Evolutionary conservation across 345 rosid species (phyloP).

Genomic region (Rhizophora apiculata): DNA sequence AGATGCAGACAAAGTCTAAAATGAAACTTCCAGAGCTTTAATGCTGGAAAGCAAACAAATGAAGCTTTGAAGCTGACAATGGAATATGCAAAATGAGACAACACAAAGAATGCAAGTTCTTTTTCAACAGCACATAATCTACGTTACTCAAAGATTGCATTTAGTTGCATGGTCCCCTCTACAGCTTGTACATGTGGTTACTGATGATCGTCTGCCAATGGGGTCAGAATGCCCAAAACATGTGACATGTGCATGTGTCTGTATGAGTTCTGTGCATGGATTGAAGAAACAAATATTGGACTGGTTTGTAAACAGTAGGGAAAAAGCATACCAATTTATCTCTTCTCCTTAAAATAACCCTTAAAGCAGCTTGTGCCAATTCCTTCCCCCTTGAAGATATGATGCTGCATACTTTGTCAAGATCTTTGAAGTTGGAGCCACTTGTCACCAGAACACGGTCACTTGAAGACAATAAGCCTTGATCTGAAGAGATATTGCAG

Average conservation of each 20-base stretch:
- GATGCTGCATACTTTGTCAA: constrained; percentile 30
- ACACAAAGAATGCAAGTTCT: too few relatives aligned
- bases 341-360: constrained; percentile 48
- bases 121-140: too few relatives aligned
- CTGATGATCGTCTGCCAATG: too few relatives aligned
- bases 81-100: not conserved
- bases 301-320: not conserved
- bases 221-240: too few relatives aligned
- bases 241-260: too few relatives aligned
- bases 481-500: constrained; percentile 10
- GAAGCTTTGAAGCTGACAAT: not conserved
- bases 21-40: constrained; percentile 4
- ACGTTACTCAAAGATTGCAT: too few relatives aligned
- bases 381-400: constrained; percentile 42
- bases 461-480: constrained; percentile 10
- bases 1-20: constrained; percentile 10
- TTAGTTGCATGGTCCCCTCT: too few relatives aligned
- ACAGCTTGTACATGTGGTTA: too few relatives aligned
- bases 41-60: constrained; percentile 2
- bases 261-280: too few relatives aligned
- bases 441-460: constrained; percentile 20
- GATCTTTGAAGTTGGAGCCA: constrained; percentile 32
- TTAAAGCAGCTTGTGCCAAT: constrained; percentile 49
- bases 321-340: constrained; percentile 54
- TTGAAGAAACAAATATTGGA: not conserved